Evolutionary conservation across 345 rosid species (phyloP).

Genomic region (Durio zibethinus): DNA sequence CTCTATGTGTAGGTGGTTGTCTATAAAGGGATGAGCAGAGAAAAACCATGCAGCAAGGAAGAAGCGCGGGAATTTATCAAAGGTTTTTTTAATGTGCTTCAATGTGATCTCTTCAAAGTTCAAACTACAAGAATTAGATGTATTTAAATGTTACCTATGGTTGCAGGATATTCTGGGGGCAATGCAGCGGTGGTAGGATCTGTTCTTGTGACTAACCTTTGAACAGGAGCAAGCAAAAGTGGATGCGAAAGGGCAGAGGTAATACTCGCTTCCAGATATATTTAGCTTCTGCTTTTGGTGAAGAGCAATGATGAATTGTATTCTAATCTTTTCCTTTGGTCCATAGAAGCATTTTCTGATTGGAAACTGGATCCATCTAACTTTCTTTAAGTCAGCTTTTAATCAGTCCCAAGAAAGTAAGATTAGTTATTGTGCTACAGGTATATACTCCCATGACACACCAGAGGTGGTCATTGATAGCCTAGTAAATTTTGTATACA

Average conservation of each 20-base stretch:
- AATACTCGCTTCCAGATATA: conserved; percentile 2
- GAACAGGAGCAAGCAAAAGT: conserved; percentile 66
- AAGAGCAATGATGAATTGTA: not conserved
- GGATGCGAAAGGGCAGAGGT: conserved; percentile 97
- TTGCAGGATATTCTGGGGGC: conserved; percentile 78
- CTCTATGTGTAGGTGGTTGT: conserved; percentile 70
- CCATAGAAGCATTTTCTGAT: not conserved
- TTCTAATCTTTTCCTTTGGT: not conserved
- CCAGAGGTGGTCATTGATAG: conserved; percentile 67
- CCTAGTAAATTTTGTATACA: conserved; percentile 48
- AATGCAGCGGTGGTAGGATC: conserved; percentile 88
- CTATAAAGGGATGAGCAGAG: conserved; percentile 72
- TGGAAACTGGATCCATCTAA: not conserved
- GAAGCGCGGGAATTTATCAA: conserved; percentile 81
- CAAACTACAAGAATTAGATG: not conserved
- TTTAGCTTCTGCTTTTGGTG: conserved; percentile 1
- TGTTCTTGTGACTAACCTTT: conserved; percentile 74
- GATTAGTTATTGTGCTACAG: conserved; percentile 41
- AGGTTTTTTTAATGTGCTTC: conserved; percentile 42
- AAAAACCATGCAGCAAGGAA: conserved; percentile 69
- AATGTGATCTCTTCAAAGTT: not conserved
- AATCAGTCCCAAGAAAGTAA: not conserved
- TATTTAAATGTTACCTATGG: conserved; percentile 9
- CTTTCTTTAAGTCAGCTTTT: not conserved
- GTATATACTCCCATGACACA: conserved; percentile 86